These are phyloP conservation scores for Borealophlyctis nickersoniae DNA, from an alignment of 192 early-diverging fungal genomes.

Conservation along the genomic window DNA sequence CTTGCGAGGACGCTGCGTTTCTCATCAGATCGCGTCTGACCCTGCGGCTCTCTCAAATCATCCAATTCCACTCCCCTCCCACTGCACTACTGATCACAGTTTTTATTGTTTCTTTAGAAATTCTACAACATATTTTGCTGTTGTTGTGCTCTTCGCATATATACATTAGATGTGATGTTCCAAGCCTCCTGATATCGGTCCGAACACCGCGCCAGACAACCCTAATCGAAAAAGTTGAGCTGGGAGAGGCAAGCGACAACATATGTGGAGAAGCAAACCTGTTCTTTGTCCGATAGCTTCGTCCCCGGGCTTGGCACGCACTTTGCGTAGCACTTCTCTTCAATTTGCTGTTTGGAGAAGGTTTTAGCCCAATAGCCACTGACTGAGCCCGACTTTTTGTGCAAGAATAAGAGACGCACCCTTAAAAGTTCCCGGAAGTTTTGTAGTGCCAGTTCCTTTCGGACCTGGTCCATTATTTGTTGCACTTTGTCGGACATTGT, in stretches of 20 bases:
- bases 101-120: no score
- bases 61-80: no score
- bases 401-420: conserved; percentile 37
- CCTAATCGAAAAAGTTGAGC: conserved; percentile 35
- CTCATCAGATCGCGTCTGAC: no score
- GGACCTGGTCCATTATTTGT: conserved; percentile 74
- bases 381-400: not conserved
- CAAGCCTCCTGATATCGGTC: conserved; percentile 87
- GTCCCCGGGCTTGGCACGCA: conserved; percentile 74
- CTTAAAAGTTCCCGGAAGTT: conserved; percentile 81
- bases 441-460: conserved; percentile 72
- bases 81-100: no score
- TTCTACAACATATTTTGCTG: conserved; percentile 44
- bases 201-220: conserved; percentile 76
- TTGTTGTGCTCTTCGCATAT: conserved; percentile 71
- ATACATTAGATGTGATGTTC: conserved; percentile 76
- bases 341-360: conserved; percentile 66
- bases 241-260: not conserved
- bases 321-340: conserved; percentile 82
- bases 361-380: not conserved
- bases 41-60: no score
- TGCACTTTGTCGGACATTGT: conserved; percentile 52
- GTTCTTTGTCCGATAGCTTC: conserved; percentile 64
- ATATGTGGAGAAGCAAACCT: conserved; percentile 38
- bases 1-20: no score